A percentile compares a stretch with the other conserved stretches of the same genome.
Evolutionary conservation across 1,284 basidiomycete genomes (phyloP).

Genomic region (Wolfiporia cocos): DNA sequence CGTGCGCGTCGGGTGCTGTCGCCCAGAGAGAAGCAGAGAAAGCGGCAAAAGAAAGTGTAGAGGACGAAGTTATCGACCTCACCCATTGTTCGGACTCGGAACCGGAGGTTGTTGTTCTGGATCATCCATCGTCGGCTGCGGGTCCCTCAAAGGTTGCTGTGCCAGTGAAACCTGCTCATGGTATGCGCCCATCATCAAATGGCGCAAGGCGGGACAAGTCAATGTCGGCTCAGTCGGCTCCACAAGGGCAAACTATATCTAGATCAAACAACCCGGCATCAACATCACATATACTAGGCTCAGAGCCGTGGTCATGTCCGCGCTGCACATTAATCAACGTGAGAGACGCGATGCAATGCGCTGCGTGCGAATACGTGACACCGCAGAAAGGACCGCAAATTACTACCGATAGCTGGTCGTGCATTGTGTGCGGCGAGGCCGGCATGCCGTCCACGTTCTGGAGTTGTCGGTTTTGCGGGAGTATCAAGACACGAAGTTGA

Average conservation of each 20-base stretch:
- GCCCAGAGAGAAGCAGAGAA: conserved; percentile 65
- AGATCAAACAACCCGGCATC: too few relatives aligned
- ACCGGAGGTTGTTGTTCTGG: conserved; percentile 18
- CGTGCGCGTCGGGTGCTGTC: conserved; percentile 57
- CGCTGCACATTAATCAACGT: conserved; percentile 68
- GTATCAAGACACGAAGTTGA: conserved; percentile 40
- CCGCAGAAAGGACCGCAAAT: conserved; percentile 13
- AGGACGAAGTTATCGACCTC: conserved; percentile 57
- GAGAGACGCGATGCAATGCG: conserved; percentile 43
- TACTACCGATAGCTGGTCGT: conserved; percentile 52
- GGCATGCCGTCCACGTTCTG: conserved; percentile 63
- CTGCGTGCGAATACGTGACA: conserved; percentile 22
- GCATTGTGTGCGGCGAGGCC: conserved; percentile 57
- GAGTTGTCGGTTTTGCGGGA: conserved; percentile 71
- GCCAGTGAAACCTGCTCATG: too few relatives aligned
- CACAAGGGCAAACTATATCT: too few relatives aligned
- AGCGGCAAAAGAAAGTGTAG: conserved; percentile 62
- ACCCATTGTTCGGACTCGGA: conserved; percentile 36
- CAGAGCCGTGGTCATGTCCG: conserved; percentile 54
- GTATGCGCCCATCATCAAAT: neutral
- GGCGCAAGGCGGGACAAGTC: neutral
- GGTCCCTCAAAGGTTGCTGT: neutral
- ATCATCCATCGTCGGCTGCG: neutral
- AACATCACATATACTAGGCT: too few relatives aligned
- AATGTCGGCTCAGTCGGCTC: too few relatives aligned